These are phyloP conservation scores for Ogataea pini DNA, from an alignment of 805 yeast genomes.

Conservation along the genomic window DNA sequence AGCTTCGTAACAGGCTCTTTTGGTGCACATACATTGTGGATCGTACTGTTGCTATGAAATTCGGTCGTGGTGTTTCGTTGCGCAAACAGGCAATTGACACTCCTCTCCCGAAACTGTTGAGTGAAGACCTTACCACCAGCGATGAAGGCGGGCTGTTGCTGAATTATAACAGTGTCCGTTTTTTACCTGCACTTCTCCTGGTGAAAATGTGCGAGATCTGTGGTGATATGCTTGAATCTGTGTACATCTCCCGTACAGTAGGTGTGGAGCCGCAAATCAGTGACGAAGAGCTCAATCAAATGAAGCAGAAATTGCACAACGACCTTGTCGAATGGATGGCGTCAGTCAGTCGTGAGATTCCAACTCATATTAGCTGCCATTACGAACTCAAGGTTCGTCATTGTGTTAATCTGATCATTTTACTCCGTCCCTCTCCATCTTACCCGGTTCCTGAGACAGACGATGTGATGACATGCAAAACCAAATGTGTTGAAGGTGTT, in stretches of 20 bases:
- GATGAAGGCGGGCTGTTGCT: constrained; percentile 4
- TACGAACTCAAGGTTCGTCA: constrained; percentile 25
- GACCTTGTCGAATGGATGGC: constrained; percentile 22
- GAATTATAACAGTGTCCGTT: constrained; percentile 20
- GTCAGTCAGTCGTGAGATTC: constrained; percentile 22
- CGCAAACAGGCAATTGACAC: constrained; percentile 31
- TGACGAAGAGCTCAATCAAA: constrained; percentile 18
- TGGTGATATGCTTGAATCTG: constrained; percentile 28
- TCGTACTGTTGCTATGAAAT: constrained; percentile 29
- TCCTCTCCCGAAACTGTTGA: constrained; percentile 24
- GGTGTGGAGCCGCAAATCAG: constrained; percentile 23
- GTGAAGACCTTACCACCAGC: constrained; percentile 20
- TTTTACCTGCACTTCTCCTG: constrained; percentile 23
- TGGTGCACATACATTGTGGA: constrained; percentile 30
- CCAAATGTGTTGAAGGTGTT: constrained; percentile 21
- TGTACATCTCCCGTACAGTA: constrained; percentile 27
- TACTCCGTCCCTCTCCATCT: constrained; percentile 30
- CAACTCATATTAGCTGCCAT: constrained; percentile 16
- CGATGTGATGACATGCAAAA: constrained; percentile 19
- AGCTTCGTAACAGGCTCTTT: constrained; percentile 28
- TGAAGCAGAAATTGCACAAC: constrained; percentile 15
- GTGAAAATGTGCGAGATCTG: constrained; percentile 24
- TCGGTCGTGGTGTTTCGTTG: constrained; percentile 28
- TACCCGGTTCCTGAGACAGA: constrained; percentile 22
- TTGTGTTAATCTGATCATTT: constrained; percentile 22